Evolutionary conservation across 2,329 filamentous ascomycete genomes (phyloP), one percentile per base, ranked within the genome.

Genomic region (Achaetomium macrosporum): DNA sequence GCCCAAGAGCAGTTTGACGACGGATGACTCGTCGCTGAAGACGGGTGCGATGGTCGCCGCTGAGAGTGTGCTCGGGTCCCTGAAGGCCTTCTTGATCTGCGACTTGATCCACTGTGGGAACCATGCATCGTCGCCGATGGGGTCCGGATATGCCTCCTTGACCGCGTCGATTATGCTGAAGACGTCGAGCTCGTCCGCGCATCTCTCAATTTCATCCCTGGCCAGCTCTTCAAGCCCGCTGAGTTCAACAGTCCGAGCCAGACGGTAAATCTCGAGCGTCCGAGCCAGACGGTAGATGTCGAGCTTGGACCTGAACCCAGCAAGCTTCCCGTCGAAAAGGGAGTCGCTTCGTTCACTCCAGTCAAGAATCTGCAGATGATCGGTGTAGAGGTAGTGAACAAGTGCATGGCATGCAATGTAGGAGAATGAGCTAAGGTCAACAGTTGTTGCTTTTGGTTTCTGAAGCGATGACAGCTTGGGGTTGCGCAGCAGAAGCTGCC

Each of bases 361-460:
- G 9, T 36, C 19, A 13, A 53, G 48, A 1, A 45, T 16, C 1
- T 42, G 25, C 13, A 54, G 46, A 1, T 9, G 36, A 2, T 31
- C 43, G 1, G 43, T 53, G 50, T 60, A 61, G 16, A 61, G 54
- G 12, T 57, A 59, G 2, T 56, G 20, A 1, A 60, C 50, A 12
- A 60, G n/a, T 9, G 57, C 49, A 16, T 61, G 59, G 19, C 57
- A 57, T 3, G 50, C 57, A 2, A 39, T 47, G 35, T 13, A 8
- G 1, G 59, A 57, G 5, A 57, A 43, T 5, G 42, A 15, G 8
- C 29, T 5, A 12, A 59, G 46, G 37, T 51, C 17, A 44, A 54
- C 46, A 9, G 8, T 44, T 30, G 29, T 50, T 17, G 46, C 42
- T 3, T 36, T 49, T 7, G 47, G 16, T 31, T 53, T 43, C 35